Evolutionary conservation across 2,329 filamentous ascomycete species (phyloP).

Genomic region (Aspergillus udagawae): DNA sequence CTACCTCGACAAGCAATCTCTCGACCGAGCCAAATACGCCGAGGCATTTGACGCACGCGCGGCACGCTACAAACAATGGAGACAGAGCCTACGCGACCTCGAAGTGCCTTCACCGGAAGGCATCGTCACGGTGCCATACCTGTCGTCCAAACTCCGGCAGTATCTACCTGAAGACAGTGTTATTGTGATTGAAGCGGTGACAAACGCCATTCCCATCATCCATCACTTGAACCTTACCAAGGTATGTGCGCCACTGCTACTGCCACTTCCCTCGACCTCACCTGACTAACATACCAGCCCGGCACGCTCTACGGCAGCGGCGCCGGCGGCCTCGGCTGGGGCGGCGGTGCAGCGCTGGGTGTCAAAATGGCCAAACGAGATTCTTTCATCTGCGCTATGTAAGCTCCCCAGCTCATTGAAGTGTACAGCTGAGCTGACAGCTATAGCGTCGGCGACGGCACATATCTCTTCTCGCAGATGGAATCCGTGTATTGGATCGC

Average conservation of each 20-base stretch:
- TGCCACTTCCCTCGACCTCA: neutral
- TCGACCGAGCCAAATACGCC: neutral
- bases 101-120: neutral
- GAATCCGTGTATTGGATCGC: constrained; percentile 65
- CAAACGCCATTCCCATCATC: constrained; percentile 43
- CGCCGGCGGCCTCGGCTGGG: constrained; percentile 74
- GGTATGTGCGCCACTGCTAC: too few species aligned
- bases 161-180: constrained; percentile 61
- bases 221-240: constrained; percentile 59
- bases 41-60: neutral
- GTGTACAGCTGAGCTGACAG: constrained; percentile 1
- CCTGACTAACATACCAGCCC: neutral
- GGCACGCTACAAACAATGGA: neutral
- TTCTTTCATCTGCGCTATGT: constrained; percentile 56
- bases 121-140: constrained; percentile 49
- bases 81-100: neutral
- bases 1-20: constrained; percentile 14
- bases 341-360: constrained; percentile 67
- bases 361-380: constrained; percentile 62
- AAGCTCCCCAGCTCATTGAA: neutral
- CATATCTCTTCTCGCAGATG: constrained; percentile 61
- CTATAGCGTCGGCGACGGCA: constrained; percentile 56
- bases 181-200: constrained; percentile 69
- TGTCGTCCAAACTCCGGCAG: constrained; percentile 51
- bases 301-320: constrained; percentile 58